Conservation (phyloP, 78 protist genomes). For the Capsaspora owczarzaki region DNA sequence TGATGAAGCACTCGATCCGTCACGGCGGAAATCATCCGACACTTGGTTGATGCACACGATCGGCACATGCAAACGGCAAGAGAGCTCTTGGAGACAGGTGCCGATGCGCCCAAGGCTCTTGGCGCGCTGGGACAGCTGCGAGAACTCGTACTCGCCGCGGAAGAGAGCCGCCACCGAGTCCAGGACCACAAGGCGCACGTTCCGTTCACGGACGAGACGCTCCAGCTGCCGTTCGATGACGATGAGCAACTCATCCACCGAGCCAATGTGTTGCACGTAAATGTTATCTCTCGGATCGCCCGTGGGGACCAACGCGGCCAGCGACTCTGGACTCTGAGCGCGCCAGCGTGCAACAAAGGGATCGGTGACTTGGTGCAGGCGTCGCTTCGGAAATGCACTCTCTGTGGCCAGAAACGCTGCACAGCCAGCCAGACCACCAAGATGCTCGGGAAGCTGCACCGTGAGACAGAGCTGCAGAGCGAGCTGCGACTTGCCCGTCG, state of each 20-base stretch:
- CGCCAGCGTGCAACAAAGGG: too few relatives aligned
- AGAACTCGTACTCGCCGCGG: not conserved
- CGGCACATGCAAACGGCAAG: not conserved
- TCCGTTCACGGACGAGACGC: not conserved
- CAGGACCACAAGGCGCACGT: conserved; percentile 14
- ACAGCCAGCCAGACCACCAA: conserved; percentile 30
- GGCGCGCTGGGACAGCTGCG: not conserved
- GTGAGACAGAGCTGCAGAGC: conserved; percentile 10
- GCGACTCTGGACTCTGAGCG: not conserved
- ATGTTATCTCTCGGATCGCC: not conserved
- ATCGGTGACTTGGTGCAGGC: not conserved
- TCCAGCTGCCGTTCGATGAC: not conserved
- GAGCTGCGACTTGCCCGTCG: conserved; percentile 36
- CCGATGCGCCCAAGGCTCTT: not conserved
- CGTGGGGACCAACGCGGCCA: not conserved
- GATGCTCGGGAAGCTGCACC: conserved; percentile 13
- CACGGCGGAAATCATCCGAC: not conserved
- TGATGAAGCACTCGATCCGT: too few relatives aligned
- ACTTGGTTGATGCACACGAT: conserved; percentile 14
- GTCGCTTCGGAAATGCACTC: not conserved
- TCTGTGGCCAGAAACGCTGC: conserved; percentile 1
- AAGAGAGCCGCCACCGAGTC: conserved; percentile 20
- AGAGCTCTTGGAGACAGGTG: not conserved
- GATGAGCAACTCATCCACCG: not conserved
- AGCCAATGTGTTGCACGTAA: not conserved